Evolutionary conservation across 1,139 yeast species (phyloP), one percentile per base, ranked within the genome.

Genomic region (Saccharomyces uvarum): DNA sequence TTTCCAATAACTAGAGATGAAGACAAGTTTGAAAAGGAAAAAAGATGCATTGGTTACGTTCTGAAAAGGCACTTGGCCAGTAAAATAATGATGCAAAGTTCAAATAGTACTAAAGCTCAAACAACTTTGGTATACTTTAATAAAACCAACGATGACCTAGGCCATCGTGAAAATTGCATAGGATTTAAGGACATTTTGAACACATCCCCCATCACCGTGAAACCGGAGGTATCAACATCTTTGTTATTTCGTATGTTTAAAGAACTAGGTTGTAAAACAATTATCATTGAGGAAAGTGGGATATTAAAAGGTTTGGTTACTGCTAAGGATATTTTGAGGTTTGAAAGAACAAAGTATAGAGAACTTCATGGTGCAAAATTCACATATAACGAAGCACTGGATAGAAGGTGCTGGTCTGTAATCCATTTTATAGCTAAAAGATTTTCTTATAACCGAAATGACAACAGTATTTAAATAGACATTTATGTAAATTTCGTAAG

Each of bases 251-350:
- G 86, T 50, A 73, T 88, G 19, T 93, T 93, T 69, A 79, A 82
- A 56, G 84, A 86, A 60, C 68, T 90, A 44, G 97, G 98, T 0
- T 96, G 97, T 3, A 75, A 89, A 44, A 78, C 83, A 44, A 77
- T 93, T 1, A 74, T 87, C 50, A 84, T 90, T 0, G 86, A 83
- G 56, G 73, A 76, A 27, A 70, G 74, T 50, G 87, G 86, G 1
- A 50, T 59, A 1, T 66, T 84, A 42, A 74, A 73, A 11, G 95
- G 95, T 0, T 61, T 84, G n/a, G 71, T 87, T 1, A 85, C 95
- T 0, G 75, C 84, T 61, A 84, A 85, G 62, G 93, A 86, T 63
- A 73, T 86, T 3, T 72, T 87, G 61, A 72, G 82, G 49, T 81
- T 81, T 51, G 72, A 73, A 53, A 61, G 71, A 50, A 52, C 55